Conservation (phyloP, 805 yeast genomes). For the Candida loeiensis region DNA sequence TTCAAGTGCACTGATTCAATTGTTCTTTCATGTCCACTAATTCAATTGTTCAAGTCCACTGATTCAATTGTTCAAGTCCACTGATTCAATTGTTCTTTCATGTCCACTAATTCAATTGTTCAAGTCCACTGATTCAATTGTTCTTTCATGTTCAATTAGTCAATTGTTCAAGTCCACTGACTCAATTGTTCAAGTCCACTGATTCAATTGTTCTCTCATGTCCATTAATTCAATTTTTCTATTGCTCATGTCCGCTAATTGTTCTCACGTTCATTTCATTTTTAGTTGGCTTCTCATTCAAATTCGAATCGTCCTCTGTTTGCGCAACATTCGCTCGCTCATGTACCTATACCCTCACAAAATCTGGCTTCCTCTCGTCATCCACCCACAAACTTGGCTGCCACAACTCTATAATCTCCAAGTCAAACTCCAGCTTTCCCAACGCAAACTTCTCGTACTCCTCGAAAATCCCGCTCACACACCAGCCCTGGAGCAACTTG, state of each 20-base stretch:
- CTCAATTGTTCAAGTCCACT: background rate
- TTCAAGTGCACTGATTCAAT: no score
- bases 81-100: background rate
- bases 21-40: no score
- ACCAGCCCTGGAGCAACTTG: conserved; percentile 87
- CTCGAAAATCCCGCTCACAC: conserved; percentile 86
- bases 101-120: background rate
- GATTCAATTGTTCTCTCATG: background rate
- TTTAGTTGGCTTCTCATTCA: background rate
- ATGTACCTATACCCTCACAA: conserved; percentile 52
- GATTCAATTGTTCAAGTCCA: background rate
- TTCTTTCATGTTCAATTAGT: background rate
- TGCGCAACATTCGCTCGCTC: background rate
- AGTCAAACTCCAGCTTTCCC: conserved; percentile 89
- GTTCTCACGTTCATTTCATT: no score
- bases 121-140: no score
- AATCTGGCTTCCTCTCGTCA: conserved; percentile 53
- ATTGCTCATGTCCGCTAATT: no score
- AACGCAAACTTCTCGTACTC: conserved; percentile 91
- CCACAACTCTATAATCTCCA: conserved; percentile 85
- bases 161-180: background rate
- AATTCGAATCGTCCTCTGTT: background rate
- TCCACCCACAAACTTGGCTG: conserved; percentile 56
- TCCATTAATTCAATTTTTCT: background rate
- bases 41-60: background rate